Percentiles rank a stretch among this genome's conserved stretches.
Evolutionary conservation across 768 basidiomycete species (phyloP).

Genomic region (Asterophora lycoperdoides): DNA sequence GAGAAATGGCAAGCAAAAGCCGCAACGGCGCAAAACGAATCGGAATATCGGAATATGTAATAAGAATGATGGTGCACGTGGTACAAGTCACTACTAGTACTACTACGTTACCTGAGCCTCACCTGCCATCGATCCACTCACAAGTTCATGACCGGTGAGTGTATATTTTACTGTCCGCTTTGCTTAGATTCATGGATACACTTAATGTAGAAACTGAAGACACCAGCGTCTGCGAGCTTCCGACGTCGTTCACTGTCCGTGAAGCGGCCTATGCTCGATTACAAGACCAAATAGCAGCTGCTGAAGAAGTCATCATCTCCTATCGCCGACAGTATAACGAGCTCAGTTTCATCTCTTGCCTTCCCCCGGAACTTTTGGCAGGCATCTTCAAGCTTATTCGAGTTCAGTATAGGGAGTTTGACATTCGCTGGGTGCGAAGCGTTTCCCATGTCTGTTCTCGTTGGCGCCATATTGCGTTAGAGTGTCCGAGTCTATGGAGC

Average conservation of each 20-base stretch:
- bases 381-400: not conserved
- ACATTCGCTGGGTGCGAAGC: not conserved
- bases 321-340: not conserved
- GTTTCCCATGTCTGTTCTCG: constrained; percentile 1
- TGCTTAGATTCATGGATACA: too few species aligned
- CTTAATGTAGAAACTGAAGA: too few species aligned
- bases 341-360: not conserved
- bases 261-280: not conserved
- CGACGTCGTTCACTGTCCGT: not conserved
- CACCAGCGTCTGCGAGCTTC: too few species aligned
- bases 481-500: constrained; percentile 2
- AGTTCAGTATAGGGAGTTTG: not conserved
- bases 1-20: too few species aligned
- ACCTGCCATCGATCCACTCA: too few species aligned
- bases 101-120: too few species aligned
- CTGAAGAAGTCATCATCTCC: not conserved
- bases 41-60: too few species aligned
- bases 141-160: too few species aligned
- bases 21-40: too few species aligned
- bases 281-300: not conserved
- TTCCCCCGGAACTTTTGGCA: not conserved
- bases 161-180: too few species aligned
- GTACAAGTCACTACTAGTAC: too few species aligned
- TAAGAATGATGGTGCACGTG: too few species aligned
- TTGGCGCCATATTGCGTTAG: constrained; percentile 2